Evolutionary conservation across 352 stramenopile genomes (phyloP), one percentile per base, ranked within the genome.

Genomic region (Phytophthora cryptogea): DNA sequence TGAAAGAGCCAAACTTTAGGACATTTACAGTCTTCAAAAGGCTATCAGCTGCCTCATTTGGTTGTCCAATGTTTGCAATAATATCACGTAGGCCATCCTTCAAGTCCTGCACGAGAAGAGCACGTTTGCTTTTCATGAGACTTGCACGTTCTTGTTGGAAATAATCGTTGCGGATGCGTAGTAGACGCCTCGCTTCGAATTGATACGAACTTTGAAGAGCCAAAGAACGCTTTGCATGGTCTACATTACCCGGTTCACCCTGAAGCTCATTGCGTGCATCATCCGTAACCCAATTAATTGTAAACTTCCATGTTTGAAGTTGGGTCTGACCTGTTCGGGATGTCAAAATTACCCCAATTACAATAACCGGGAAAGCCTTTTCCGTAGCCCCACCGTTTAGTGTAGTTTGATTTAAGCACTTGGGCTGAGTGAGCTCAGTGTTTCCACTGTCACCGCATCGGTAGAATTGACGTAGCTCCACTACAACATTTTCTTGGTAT

Each of bases 261-360:
- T 43, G 26, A 27, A 50, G 0, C 3, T 58, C 53, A 45, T n/a
- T 35, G n/a, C 31, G 26, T 11, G 17, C 37, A 20, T 30, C 33
- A 16, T 63, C 20, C 8, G 13, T n/a, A 4, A 53, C n/a, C 32
- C 26, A 51, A 8, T 63, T 59, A 8, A 56, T 40, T 2, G 54
- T 47, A 36, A 65, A 47, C 14, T 65, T 69, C 61, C 61, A 69
- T 8, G 32, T 36, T 44, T 69, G 54, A n/a, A 64, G 55, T 32
- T 53, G 35, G 2, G 28, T 37, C 27, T 56, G 28, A 10, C 46
- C 13, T 28, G 4, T 8, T 14, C n/a, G 17, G 11, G 40, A 44
- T 30, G 53, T 60, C n/a, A 65, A 6, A 30, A 41, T 31, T 28
- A 37, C 48, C 1, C 61, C 61, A 6, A 69, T 5, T 28, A 40